Evolutionary conservation across 2,329 filamentous ascomycete species (phyloP), one percentile per base, ranked within the genome.

Genomic region (Trematosphaeria pertusa): DNA sequence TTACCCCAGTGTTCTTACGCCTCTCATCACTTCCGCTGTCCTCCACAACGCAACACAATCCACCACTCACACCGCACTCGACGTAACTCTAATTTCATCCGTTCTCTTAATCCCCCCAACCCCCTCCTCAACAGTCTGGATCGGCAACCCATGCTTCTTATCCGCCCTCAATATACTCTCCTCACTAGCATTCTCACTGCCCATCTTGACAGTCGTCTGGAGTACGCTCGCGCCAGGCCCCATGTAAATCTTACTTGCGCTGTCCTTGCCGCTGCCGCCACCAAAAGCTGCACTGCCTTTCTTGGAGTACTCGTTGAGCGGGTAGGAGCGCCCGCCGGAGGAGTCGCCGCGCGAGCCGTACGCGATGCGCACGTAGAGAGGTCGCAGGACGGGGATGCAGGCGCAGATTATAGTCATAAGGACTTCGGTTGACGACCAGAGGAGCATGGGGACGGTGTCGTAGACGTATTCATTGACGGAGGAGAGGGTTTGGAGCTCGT

Each of bases 401-500:
- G 77, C 79, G 20, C 75, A 80, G 10, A 72, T 76, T 28, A 78
- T 75, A 9, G 75, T 78, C 37, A 79, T 81, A 43, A 74, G 74
- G 41, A 78, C 59, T 55, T 77, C 62, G n/a, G 64, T 67, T 5
- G 58, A 60, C 4, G 64, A 67, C 64, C 64, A 69, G 5, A 69
- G 50, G 12, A 67, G 58, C 54, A 64, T 65, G 26, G 58, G 60
- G 2, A 63, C 48, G 7, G 62, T 68, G 38, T 67, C 63, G 48
- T 68, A 63, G 22, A 67, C 62, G 38, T 69, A 69, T 51, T 68
- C 66, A 14, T 54, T 43, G 12, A 58, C 38, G 6, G 60, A 63
- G 9, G 58, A 57, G n/a, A 69, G 56, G 3, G 59, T 47, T 40
- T 62, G 56, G 3, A 69, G 50, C 30, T 66, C 57, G 19, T 64